phyloP scores from a whole-genome alignment of 176 grass and related monocot species.

The Themeda triandra region DNA sequence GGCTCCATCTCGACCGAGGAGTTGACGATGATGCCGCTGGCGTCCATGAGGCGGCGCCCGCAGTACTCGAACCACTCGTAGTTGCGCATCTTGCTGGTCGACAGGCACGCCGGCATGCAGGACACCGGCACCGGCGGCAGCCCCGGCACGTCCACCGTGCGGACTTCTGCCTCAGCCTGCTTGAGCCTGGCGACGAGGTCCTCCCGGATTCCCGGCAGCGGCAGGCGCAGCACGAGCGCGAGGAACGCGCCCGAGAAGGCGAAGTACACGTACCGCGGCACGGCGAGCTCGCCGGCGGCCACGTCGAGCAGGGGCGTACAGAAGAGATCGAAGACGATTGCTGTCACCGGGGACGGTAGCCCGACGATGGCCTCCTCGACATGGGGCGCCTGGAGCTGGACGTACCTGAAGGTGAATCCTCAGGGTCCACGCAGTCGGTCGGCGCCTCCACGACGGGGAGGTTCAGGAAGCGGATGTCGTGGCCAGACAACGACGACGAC shows the following conservation, averaged over 20 bases:
- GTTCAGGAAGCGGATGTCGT: slow-evolving; percentile 17
- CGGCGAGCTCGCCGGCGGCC: slow-evolving; percentile 17
- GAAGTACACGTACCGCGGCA: slow-evolving; percentile 39
- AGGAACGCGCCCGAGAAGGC: slow-evolving; percentile 27
- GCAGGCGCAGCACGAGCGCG: slow-evolving; percentile 21
- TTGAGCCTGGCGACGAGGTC: neutral
- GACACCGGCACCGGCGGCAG: slow-evolving; percentile 17
- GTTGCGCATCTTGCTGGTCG: neutral
- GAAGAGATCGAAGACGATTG: slow-evolving; percentile 36
- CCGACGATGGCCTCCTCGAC: slow-evolving; percentile 9
- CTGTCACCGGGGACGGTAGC: neutral
- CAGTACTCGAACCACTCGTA: slow-evolving; percentile 36
- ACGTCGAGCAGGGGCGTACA: slow-evolving; percentile 38
- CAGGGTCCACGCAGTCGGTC: neutral
- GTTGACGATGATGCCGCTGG: slow-evolving; percentile 40
- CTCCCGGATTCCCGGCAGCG: slow-evolving; percentile 13
- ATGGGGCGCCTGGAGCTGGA: neutral
- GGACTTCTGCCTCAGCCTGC: neutral
- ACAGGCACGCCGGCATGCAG: neutral
- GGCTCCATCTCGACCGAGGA: slow-evolving; percentile 29
- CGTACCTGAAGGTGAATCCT: slow-evolving; percentile 20
- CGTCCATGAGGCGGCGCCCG: slow-evolving; percentile 16
- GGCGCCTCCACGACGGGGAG: slow-evolving; percentile 29
- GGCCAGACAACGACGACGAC: neutral
- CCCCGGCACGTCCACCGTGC: slow-evolving; percentile 17